These are phyloP conservation scores for Hypoxylon sp. DNA, from an alignment of 2,329 filamentous ascomycete species.

Conservation along the genomic window DNA sequence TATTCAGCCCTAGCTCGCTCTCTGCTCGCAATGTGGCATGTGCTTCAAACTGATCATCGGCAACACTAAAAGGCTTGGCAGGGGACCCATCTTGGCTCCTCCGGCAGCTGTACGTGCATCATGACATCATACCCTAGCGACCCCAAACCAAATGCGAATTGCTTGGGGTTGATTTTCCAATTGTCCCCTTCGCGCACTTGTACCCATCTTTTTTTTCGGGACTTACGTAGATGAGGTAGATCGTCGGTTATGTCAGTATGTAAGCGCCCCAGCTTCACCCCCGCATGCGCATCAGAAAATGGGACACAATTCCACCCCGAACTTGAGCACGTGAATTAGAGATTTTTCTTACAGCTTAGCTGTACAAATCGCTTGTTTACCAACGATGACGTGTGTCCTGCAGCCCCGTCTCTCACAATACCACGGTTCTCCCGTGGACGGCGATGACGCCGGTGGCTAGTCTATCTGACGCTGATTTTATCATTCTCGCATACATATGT, in stretches of 20 bases:
- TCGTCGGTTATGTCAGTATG: conserved; percentile 6
- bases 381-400: conserved; percentile 39
- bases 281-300: conserved; percentile 28
- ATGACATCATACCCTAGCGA: conserved; percentile 32
- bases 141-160: conserved; percentile 11
- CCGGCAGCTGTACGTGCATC: conserved; percentile 22
- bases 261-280: conserved; percentile 1
- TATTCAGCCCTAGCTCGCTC: conserved; percentile 38
- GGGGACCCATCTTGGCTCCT: conserved; percentile 37
- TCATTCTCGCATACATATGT: conserved; percentile 29
- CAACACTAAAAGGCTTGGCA: conserved; percentile 39
- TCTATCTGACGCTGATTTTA: conserved; percentile 10
- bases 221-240: conserved; percentile 37
- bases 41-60: conserved; percentile 25
- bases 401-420: conserved; percentile 30
- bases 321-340: conserved; percentile 33
- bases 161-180: background rate
- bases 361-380: conserved; percentile 30
- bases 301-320: conserved; percentile 24
- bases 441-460: conserved; percentile 41
- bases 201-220: conserved; percentile 23
- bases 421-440: conserved; percentile 26
- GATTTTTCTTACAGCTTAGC: background rate
- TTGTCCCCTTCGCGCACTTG: conserved; percentile 23
- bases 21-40: conserved; percentile 24